Percentiles rank a stretch among this genome's conserved stretches.
phyloP scores from a whole-genome alignment of 2,329 filamentous ascomycete genomes.

The Nectriaceae sp. region DNA sequence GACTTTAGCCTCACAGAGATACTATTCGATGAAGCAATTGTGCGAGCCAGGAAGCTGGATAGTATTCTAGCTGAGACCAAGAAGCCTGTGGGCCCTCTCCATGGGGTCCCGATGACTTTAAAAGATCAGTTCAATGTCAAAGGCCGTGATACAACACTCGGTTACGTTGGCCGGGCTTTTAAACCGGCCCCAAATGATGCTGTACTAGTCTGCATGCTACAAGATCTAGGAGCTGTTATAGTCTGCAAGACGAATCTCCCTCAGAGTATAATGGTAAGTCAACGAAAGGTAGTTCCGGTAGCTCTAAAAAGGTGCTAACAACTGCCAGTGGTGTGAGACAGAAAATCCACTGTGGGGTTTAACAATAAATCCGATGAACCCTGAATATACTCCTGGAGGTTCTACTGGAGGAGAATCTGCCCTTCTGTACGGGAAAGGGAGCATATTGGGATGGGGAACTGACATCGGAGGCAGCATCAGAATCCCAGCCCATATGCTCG shows the following conservation, averaged over 20 bases:
- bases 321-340: conserved; percentile 26
- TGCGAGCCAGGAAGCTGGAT: conserved; percentile 18
- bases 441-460: conserved; percentile 25
- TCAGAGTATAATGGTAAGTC: conserved; percentile 23
- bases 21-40: conserved; percentile 19
- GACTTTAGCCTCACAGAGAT: conserved; percentile 13
- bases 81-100: conserved; percentile 15
- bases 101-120: conserved; percentile 25
- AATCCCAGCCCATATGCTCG: conserved; percentile 28
- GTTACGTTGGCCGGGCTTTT: conserved; percentile 55
- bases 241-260: conserved; percentile 50
- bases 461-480: conserved; percentile 31
- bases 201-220: conserved; percentile 51
- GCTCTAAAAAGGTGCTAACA: not conserved
- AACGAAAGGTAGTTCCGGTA: too few relatives aligned
- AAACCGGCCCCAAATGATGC: conserved; percentile 48
- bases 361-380: conserved; percentile 22
- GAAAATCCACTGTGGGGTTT: conserved; percentile 32
- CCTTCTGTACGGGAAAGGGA: conserved; percentile 18
- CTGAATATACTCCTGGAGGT: conserved; percentile 27
- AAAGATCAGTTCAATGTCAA: conserved; percentile 66
- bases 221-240: conserved; percentile 51
- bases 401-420: conserved; percentile 28
- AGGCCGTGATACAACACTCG: conserved; percentile 58
- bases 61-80: not conserved